Percentiles rank a stretch among this genome's conserved stretches.
These are phyloP conservation scores for Agastache rugosa DNA, from an alignment of 257 asterid species.

Conservation along the genomic window DNA sequence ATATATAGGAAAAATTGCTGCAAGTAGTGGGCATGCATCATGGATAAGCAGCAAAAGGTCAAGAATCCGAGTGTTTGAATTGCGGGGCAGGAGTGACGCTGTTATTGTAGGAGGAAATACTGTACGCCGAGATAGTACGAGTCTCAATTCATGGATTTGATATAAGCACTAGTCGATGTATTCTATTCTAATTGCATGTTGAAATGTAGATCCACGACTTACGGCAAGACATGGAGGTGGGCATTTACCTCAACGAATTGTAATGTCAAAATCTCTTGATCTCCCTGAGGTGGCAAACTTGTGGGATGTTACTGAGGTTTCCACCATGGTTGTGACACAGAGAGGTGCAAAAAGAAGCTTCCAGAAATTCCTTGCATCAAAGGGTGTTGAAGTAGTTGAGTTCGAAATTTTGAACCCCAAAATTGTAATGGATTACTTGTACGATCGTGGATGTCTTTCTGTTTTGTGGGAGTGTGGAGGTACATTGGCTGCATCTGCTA, in stretches of 20 bases:
- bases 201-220: constrained; percentile 82
- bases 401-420: constrained; percentile 88
- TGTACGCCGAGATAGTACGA: constrained; percentile 95
- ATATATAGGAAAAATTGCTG: constrained; percentile 88
- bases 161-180: constrained; percentile 22
- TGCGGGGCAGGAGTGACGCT: constrained; percentile 98
- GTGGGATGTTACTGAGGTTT: constrained; percentile 88
- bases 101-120: constrained; percentile 99
- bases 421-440: constrained; percentile 82
- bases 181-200: constrained; percentile 40
- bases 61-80: constrained; percentile 79
- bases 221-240: constrained; percentile 98
- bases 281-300: constrained; percentile 90
- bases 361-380: constrained; percentile 91
- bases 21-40: constrained; percentile 96
- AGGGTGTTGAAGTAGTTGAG: constrained; percentile 94
- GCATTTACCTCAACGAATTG: constrained; percentile 90
- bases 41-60: constrained; percentile 96
- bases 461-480: constrained; percentile 99
- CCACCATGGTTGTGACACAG: constrained; percentile 90
- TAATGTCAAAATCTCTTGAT: constrained; percentile 88
- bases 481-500: constrained; percentile 92
- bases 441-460: constrained; percentile 92
- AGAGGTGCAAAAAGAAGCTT: constrained; percentile 93
- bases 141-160: constrained; percentile 38